Conservation (phyloP, 805 yeast genomes). For the Suhomyces xylopsoci region DNA sequence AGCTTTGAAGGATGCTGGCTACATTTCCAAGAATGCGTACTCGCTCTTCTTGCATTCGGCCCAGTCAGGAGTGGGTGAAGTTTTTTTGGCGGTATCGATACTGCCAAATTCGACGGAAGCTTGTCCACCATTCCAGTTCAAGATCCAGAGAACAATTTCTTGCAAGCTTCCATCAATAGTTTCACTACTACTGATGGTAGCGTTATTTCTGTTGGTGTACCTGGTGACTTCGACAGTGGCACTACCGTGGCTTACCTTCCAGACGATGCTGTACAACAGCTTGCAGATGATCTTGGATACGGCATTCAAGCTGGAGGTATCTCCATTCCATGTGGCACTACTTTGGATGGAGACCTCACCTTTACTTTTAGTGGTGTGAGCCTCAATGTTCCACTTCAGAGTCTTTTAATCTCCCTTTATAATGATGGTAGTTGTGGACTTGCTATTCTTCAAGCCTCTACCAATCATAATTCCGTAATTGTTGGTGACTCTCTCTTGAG, state of each 20-base stretch:
- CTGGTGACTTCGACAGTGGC: conserved; percentile 8
- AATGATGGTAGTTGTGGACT: not conserved
- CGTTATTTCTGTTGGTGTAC: not conserved
- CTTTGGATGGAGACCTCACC: not conserved
- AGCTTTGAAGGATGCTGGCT: conserved; percentile 24
- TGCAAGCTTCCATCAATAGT: not conserved
- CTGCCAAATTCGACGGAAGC: conserved; percentile 18
- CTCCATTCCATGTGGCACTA: not conserved
- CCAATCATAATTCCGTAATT: not conserved
- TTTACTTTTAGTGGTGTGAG: not conserved
- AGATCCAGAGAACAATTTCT: not conserved
- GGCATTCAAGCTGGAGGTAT: not conserved
- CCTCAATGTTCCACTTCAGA: not conserved
- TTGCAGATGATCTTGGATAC: not conserved
- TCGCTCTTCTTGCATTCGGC: conserved; percentile 23
- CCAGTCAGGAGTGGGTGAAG: conserved; percentile 16
- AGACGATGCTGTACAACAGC: not conserved
- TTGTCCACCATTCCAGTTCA: conserved; percentile 10
- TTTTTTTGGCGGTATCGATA: conserved; percentile 32
- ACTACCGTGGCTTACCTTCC: conserved; percentile 6
- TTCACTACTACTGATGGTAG: conserved; percentile 8
- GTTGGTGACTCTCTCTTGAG: conserved; percentile 68
- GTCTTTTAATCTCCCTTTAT: not conserved
- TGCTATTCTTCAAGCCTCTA: not conserved
- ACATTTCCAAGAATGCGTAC: conserved; percentile 20